Evolutionary conservation across 371 early-diverging fungal genomes (phyloP), one percentile per base, ranked within the genome.

Genomic region (Mortierella sp.): DNA sequence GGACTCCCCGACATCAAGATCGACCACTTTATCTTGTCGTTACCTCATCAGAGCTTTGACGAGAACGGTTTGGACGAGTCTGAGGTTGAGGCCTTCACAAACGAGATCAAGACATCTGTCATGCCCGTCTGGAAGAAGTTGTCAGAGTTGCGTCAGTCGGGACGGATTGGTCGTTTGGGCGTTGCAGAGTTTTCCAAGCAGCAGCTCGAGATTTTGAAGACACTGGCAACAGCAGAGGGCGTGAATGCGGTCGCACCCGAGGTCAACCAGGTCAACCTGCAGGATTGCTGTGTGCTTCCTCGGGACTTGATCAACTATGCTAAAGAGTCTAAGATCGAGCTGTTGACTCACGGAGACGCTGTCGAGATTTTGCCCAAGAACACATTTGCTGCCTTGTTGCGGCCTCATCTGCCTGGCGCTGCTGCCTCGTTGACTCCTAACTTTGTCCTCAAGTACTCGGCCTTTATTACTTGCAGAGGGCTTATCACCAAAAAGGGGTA

Each of bases 401-500:
- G 88, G 28, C 79, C 90, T 16, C 50, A 60, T 34, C 54, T 90
- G 60, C 78, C 90, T 38, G 79, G 54, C 9, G 75, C 88, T 16
- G 76, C 82, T 26, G 42, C 73, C 21, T 75, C 86, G 0, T 72
- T 86, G 44, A 58, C 75, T 19, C 76, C 79, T 57, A 79, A 77
- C 74, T 80, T 82, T 83, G 92, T 92, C 26, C 79, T 93, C 80
- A 92, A 93, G 78, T 93, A 93, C 74, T 88, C 92, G 55, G 92
- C 91, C 16, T 91, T 92, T 74, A 90, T 88, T 44, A 84, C 88
- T 24, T 60, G 83, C 73, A 88, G 92, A 58, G 91, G 92, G 63
- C 78, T 92, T 11, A 88, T 92, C 31, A 86, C 89, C 6, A 90
- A 91, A 74, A 92, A 92, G 84, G 92, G 92, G 90, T 92, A 89